These are phyloP conservation scores for Ziziphus jujuba DNA, from an alignment of 306 rosid species.

Conservation along the genomic window DNA sequence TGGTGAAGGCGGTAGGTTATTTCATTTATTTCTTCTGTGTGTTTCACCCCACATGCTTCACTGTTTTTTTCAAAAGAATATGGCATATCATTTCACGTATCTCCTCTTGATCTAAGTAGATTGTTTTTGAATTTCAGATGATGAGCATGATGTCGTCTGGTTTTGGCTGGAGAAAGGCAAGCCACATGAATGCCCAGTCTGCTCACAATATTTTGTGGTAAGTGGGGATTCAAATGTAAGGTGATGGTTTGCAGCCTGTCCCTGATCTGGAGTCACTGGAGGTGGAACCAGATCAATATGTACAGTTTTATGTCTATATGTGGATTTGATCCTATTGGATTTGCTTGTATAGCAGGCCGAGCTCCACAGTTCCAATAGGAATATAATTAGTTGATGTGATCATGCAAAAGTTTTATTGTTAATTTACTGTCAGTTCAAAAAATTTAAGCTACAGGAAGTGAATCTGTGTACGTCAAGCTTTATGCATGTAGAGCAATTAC, in stretches of 20 bases:
- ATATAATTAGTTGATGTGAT: slow-evolving; percentile 5
- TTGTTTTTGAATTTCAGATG: slow-evolving; percentile 59
- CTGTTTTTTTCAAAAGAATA: not conserved
- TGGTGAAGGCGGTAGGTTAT: slow-evolving; percentile 82
- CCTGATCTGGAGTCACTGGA: slow-evolving; percentile 3
- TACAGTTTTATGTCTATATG: slow-evolving; percentile 6
- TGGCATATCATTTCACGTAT: slow-evolving; percentile 8
- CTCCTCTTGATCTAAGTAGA: slow-evolving; percentile 17
- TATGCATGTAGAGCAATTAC: no score
- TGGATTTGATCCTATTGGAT: slow-evolving; percentile 12
- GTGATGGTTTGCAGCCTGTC: not conserved
- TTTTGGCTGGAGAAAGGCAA: slow-evolving; percentile 94
- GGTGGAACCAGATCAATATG: not conserved
- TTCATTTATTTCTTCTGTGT: slow-evolving; percentile 5
- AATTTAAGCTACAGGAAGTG: no score
- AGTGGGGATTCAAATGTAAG: slow-evolving; percentile 30
- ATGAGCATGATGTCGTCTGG: slow-evolving; percentile 98
- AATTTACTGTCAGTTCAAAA: no score
- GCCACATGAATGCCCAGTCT: slow-evolving; percentile 91
- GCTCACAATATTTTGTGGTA: slow-evolving; percentile 87
- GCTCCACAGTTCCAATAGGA: slow-evolving; percentile 5
- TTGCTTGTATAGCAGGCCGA: slow-evolving; percentile 13
- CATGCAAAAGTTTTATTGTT: no score
- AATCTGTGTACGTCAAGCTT: no score
- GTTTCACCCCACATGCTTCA: slow-evolving; percentile 2